Conservation (phyloP, 2,329 filamentous ascomycete genomes). For the Fusarium pseudograminearum region DNA sequence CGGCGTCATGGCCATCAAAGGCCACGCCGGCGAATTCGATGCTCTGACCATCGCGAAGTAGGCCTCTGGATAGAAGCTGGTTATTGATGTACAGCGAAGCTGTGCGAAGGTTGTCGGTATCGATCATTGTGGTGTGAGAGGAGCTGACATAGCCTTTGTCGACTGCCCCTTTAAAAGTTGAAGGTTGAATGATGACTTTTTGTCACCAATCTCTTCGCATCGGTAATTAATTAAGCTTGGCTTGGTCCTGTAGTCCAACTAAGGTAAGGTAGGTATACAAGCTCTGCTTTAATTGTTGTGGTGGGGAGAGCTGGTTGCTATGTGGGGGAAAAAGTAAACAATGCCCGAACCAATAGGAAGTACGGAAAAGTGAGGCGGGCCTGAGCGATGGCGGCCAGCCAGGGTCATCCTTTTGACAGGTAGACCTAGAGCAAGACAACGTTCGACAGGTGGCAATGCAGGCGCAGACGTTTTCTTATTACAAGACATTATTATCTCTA, state of each 20-base stretch:
- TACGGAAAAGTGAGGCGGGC: conserved; percentile 43
- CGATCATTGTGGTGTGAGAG: conserved; percentile 61
- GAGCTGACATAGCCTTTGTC: conserved; percentile 39
- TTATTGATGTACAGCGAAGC: conserved; percentile 81
- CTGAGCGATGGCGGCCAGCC: conserved; percentile 24
- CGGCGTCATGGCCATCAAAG: conserved; percentile 62
- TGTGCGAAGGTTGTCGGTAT: conserved; percentile 72
- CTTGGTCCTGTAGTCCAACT: conserved; percentile 26
- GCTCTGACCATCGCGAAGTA: conserved; percentile 74
- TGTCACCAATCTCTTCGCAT: conserved; percentile 23
- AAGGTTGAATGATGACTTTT: conserved; percentile 21
- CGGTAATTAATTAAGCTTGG: conserved; percentile 15
- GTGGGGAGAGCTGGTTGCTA: conserved; percentile 52
- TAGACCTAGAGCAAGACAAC: conserved; percentile 42
- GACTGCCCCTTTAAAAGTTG: conserved; percentile 14
- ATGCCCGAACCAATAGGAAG: conserved; percentile 43
- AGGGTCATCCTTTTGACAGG: conserved; percentile 36
- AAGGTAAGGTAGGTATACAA: conserved; percentile 33
- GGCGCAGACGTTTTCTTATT: conserved; percentile 24
- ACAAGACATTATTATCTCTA: not conserved
- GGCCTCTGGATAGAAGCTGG: conserved; percentile 73
- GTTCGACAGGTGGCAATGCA: conserved; percentile 46
- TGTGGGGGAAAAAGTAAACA: conserved; percentile 56
- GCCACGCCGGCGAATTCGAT: conserved; percentile 87
- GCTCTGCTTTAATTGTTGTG: conserved; percentile 40